Base-by-base conservation (phyloP, 2,329 filamentous ascomycete genomes). In the Periconia sp. region DNA sequence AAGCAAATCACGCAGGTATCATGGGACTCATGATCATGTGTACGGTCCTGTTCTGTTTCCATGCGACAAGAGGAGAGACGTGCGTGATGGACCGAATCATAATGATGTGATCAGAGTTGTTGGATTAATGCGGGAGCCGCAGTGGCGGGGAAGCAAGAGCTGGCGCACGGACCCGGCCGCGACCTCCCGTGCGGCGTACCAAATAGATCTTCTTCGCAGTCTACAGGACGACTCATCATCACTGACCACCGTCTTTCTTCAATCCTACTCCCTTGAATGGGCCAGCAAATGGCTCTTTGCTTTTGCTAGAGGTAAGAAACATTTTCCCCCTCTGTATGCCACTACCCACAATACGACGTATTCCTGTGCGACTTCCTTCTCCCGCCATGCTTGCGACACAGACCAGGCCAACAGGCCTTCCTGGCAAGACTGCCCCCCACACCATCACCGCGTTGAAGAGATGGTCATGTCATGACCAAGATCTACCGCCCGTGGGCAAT, bases 1-100 rank as follows among this genome's bases (percentile, higher is more conserved):
- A 97, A 85, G 73, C 92, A 97, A 72, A 97, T 94, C 58, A 95
- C 91, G 73, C 92, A 97, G 66, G 51, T 54, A 53, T 73, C 71
- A 41, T 64, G 54, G 41, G 64, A 56, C 35, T 60, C 50, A 37
- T 30, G 52, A 35, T 58, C 47, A 15, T 27, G 54, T 37, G 3
- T 37, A 11, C 5, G 10, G 11, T 14, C 33, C 46, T 58, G 35
- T 18, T 55, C 56, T 40, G 57, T 59, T 44, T 63, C 64, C 70
- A 72, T 69, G 58, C 66, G 64, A 56, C 53, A 55, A 14, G 15
- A 14, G 33, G 40, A 57, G 57, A 47, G 52, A 48, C 49, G 47
- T 47, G 47, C 35, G n/a, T 47, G 54, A 54, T 42, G 45, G 54
- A 61, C 54, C 35, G 37, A 37, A 44, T 17, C 9, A 27, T 44